Evolutionary conservation across 371 early-diverging fungal genomes (phyloP).

Genomic region (Zopfochytrium polystomum): DNA sequence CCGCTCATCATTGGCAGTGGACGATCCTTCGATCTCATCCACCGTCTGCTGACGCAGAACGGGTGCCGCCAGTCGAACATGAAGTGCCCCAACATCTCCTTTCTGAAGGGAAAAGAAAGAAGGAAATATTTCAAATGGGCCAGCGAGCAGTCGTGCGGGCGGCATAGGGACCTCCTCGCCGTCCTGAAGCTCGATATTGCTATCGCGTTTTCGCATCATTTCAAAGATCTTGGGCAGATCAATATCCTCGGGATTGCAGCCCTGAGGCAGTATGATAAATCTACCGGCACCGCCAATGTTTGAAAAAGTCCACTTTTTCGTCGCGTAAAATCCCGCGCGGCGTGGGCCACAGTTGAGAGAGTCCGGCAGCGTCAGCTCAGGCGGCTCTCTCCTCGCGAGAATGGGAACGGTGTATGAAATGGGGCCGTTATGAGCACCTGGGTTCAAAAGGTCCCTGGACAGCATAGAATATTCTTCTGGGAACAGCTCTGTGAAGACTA

Average conservation of each 20-base stretch:
- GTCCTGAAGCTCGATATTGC: not conserved
- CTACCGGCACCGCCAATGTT: slow-evolving; percentile 46
- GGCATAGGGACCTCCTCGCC: slow-evolving; percentile 2
- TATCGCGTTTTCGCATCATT: not conserved
- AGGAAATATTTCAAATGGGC: slow-evolving; percentile 39
- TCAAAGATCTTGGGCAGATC: slow-evolving; percentile 38
- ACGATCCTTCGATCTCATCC: not conserved
- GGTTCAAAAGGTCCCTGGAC: too few relatives aligned
- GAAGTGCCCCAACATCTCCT: slow-evolving; percentile 30
- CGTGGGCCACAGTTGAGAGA: slow-evolving; percentile 46
- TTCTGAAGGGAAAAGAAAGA: slow-evolving; percentile 28
- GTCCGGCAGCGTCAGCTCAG: slow-evolving; percentile 39
- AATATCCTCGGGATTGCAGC: slow-evolving; percentile 12
- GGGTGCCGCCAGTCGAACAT: slow-evolving; percentile 20
- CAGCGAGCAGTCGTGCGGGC: slow-evolving; percentile 8
- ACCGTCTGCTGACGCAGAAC: slow-evolving; percentile 1
- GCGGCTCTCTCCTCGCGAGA: slow-evolving; percentile 30
- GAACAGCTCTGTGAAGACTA: slow-evolving; percentile 36
- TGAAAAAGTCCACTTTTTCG: slow-evolving; percentile 30
- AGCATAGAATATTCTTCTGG: too few relatives aligned
- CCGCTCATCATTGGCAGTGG: slow-evolving; percentile 4
- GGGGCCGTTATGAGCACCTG: not conserved
- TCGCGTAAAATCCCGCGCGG: slow-evolving; percentile 32
- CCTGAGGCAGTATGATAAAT: slow-evolving; percentile 33
- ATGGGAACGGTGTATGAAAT: slow-evolving; percentile 28